These are phyloP conservation scores for Tulasnella calospora DNA, from an alignment of 768 basidiomycete genomes.

Conservation along the genomic window DNA sequence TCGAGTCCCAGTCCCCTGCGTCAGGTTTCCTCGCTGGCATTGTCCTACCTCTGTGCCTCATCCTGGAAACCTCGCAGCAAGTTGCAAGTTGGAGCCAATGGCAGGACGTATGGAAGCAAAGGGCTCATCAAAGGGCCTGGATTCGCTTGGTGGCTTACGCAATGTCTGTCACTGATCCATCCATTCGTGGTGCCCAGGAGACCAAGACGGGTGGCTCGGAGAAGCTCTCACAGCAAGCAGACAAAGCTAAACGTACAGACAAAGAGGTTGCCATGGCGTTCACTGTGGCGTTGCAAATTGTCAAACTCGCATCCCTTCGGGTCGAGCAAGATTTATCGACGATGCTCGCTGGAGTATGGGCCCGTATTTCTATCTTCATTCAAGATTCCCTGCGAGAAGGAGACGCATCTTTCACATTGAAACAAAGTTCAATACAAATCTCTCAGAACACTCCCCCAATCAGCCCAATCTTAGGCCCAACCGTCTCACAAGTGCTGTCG, in stretches of 20 bases:
- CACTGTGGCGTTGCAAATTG: constrained; percentile 55
- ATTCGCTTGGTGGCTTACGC: constrained; percentile 56
- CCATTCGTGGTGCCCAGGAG: neutral
- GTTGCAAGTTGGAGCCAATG: constrained; percentile 42
- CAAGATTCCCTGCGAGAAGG: constrained; percentile 52
- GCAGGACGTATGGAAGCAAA: constrained; percentile 47
- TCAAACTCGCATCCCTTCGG: constrained; percentile 63
- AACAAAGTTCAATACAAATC: constrained; percentile 46
- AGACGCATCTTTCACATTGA: constrained; percentile 44
- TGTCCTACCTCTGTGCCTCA: constrained; percentile 56
- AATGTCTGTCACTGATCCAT: constrained; percentile 39
- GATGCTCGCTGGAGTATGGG: constrained; percentile 57
- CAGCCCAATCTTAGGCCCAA: constrained; percentile 18
- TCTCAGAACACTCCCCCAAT: constrained; percentile 36
- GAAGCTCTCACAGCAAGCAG: neutral
- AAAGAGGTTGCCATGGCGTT: constrained; percentile 31
- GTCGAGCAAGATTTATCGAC: constrained; percentile 56
- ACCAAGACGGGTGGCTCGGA: neutral
- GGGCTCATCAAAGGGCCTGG: constrained; percentile 51
- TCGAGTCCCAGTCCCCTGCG: constrained; percentile 54
- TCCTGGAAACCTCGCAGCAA: constrained; percentile 49
- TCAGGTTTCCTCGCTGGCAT: constrained; percentile 60
- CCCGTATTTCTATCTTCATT: constrained; percentile 53
- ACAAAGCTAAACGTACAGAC: neutral
- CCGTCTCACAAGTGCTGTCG: neutral